Base-by-base conservation (phyloP, 2,329 filamentous ascomycete genomes). In the Xylaria sp. region DNA sequence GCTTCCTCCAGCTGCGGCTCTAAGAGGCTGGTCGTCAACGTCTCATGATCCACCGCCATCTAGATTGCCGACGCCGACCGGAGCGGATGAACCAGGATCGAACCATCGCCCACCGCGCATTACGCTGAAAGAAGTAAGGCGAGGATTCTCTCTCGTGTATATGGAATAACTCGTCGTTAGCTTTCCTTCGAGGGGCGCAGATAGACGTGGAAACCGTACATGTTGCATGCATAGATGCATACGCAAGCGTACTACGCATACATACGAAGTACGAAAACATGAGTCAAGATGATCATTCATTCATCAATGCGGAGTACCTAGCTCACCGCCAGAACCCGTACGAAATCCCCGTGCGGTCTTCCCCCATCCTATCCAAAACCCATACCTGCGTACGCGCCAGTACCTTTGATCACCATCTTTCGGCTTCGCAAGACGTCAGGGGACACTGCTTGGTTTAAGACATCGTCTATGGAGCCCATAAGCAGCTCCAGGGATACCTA, bases 291-390 rank as follows among this genome's bases (percentile, higher is more conserved):
- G 46, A 63, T 60, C 57, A 54, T 50, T 47, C 37, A 59, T 59
- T 45, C 42, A 54, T 63, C 33, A 47, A 53, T 63, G 57, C 61
- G 61, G 57, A 60, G 61, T 35, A 58, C 31, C 54, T 50, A 58
- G 38, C 54, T 50, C 62, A 64, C 62, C 62, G 62, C 62, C 28
- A 58, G 25, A 59, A 28, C n/a, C 25, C 40, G 55, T 50, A 42
- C 45, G 17, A 17, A 23, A 5, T 31, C 28, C 9, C 28, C 28
- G 28, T 35, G 15, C 14, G 42, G 28, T 43, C 17, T 37, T 23
- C 45, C 28, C 57, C 28, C 42, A 25, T 31, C 51, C 35, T 11
- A 7, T 23, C 46, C 33, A 19, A 2, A 45, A n/a, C 19, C n/a
- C 45, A 6, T 37, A 3, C 12, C 6, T 37, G 35, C 6, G 3